Base-by-base conservation (phyloP, 495 filamentous ascomycete species). In the Penicillium pulvis region DNA sequence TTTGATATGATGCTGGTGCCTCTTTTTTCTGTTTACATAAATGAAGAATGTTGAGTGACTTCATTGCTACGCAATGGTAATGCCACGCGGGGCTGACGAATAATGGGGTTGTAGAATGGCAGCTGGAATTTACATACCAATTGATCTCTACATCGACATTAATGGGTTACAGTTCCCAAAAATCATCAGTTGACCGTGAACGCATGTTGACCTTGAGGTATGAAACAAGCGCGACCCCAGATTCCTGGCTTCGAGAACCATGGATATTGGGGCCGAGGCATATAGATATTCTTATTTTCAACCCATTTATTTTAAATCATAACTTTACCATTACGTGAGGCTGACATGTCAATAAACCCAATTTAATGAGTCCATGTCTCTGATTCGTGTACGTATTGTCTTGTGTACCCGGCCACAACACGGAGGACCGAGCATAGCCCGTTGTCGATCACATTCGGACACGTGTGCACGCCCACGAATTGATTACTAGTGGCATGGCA, bases 381-480 rank as follows among this genome's bases (percentile, higher is more conserved):
- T 28, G 4, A 28, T 28, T 28, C 28, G 44, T 16, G 44, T 47
- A 26, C 20, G 42, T 12, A 20, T 5, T n/a, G 8, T 23, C 20
- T 2, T 23, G 44, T 12, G 24, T 9, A 16, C 20, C 10, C 12
- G 23, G 20, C 42, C 42, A 20, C 42, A 45, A 23, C 17, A 9
- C 45, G 45, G 20, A 47, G 45, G 20, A 11, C 45, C 46, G 24
- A 30, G 10, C 16, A 31, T 49, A 31, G 26, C 12, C 46, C 26
- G 46, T 14, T 47, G 45, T 31, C 46, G 46, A 49, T 49, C 46
- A 31, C 9, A 19, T 14, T 47, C 16, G 26, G 24, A 49, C 46
- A 49, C 46, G 46, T 49, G 46, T 49, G 46, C 46, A 49, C 23
- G 14, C 23, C 23, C 12, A 49, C 26, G 44, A 24, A 47, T 26